A percentile compares a stretch with the other conserved stretches of the same genome.
Conservation (phyloP, 306 rosid genomes). For the Bauhinia variegata region DNA sequence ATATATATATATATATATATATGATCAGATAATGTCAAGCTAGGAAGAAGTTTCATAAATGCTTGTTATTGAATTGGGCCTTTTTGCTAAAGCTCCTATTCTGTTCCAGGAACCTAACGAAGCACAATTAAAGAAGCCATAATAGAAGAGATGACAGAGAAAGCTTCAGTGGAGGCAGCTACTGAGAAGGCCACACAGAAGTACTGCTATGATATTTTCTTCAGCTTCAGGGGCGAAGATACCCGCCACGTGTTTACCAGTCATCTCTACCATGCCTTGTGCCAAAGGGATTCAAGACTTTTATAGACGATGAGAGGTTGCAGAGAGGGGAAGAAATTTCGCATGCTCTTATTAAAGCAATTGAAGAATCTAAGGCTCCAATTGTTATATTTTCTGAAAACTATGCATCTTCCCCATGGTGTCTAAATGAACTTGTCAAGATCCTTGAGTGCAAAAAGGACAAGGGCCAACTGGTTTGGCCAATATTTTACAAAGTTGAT, state of each 20-base stretch:
- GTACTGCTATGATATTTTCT: neutral
- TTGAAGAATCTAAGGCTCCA: neutral
- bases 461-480: neutral
- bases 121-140: too few relatives aligned
- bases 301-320: neutral
- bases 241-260: neutral
- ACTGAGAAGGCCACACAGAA: too few relatives aligned
- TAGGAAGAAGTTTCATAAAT: too few relatives aligned
- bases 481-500: constrained; percentile 26
- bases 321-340: neutral
- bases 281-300: neutral
- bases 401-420: constrained; percentile 24
- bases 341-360: neutral
- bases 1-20: too few relatives aligned
- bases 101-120: too few relatives aligned
- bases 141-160: too few relatives aligned
- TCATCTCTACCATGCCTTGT: neutral
- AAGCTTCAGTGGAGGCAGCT: too few relatives aligned
- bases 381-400: constrained; percentile 13
- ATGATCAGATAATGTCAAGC: too few relatives aligned
- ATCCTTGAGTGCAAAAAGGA: neutral
- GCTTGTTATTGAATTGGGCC: too few relatives aligned
- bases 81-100: too few relatives aligned
- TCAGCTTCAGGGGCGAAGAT: constrained; percentile 20
- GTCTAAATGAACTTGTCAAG: constrained; percentile 23